These are phyloP conservation scores for Hymenoscyphus repandus DNA, from an alignment of 2,329 filamentous ascomycete species.

Conservation along the genomic window DNA sequence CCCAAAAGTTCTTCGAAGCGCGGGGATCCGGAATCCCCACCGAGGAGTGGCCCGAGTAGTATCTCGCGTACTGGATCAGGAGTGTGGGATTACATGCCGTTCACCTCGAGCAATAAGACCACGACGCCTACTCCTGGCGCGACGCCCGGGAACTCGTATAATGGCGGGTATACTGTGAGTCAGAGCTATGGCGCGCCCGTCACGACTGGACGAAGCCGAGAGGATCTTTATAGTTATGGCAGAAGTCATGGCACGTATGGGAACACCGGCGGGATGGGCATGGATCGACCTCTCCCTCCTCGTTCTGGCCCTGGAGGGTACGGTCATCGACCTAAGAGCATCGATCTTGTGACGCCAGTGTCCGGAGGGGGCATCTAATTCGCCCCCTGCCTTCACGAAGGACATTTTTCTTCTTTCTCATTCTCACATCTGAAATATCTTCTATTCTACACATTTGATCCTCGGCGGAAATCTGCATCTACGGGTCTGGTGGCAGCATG, in stretches of 20 bases:
- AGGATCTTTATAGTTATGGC: constrained; percentile 22
- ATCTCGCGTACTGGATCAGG: constrained; percentile 21
- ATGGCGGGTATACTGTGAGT: constrained; percentile 9
- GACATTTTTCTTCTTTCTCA: no score
- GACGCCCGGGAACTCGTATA: constrained; percentile 25
- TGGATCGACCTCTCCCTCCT: constrained; percentile 52
- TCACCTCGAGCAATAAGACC: constrained; percentile 18
- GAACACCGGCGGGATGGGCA: constrained; percentile 30
- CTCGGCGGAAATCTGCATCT: no score
- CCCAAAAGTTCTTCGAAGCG: constrained; percentile 13
- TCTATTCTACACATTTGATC: no score
- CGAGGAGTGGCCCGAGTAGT: constrained; percentile 12
- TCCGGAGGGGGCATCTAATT: constrained; percentile 5
- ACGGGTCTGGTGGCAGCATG: no score
- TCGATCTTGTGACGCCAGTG: constrained; percentile 56
- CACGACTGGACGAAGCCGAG: constrained; percentile 15
- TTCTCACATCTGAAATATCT: no score
- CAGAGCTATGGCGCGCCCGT: constrained; percentile 12
- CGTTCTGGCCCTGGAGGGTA: constrained; percentile 45
- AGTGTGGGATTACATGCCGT: constrained; percentile 30
- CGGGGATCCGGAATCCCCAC: constrained; percentile 15
- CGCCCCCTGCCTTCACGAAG: no score
- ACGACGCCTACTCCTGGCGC: constrained; percentile 20
- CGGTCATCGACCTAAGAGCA: constrained; percentile 54
- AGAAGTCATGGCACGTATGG: constrained; percentile 11